Base-by-base conservation (phyloP, 306 rosid species). In the Trifolium dubium region DNA sequence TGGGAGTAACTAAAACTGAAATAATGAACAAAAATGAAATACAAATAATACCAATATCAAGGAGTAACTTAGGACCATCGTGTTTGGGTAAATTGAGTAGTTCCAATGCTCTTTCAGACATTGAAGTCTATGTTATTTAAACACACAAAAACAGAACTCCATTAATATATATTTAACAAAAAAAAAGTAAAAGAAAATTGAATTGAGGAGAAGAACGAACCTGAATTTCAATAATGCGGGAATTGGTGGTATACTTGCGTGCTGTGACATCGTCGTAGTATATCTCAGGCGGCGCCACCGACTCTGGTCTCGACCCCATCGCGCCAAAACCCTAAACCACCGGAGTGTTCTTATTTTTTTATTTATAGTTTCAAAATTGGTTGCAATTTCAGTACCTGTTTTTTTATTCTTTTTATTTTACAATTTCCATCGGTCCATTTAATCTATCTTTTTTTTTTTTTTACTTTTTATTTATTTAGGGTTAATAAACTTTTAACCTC, bases 201-300 rank as follows among this genome's bases (percentile, higher is more conserved):
- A 18, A 30, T 39, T 14, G 15, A 43, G 55, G 43, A 37, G 2
- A 3, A 19, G 31, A 11, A 56, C 15, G 18, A 2, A 86, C 91
- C 91, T 93, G 97, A 85, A 91, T 88, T 85, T 89, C 80, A 46
- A 88, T 84, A 29, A 84, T 91, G 1, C 96, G 91, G 9, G 98
- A 93, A 75, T 91, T 89, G 46, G 96, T 87, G 0, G 98, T 91
- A 85, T 93, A 93, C 49, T 86, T 93, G 40, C 97, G 94, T 79
- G 97, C 93, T 71, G 87, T 92, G 1, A 64, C 75, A 7, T 91
- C 91, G 59, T 91, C 86, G 73, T 93, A 93, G 89, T 86, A 91
- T 14, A 93, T 85, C 87, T 93, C 98, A 3, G 98, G 98, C n/a
- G 98, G 98, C 40, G 96, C 97, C 64, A 84, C 84, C 28, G 83